phyloP scores from a whole-genome alignment of 2,329 filamentous ascomycete genomes.

The Beauveria sp. region DNA sequence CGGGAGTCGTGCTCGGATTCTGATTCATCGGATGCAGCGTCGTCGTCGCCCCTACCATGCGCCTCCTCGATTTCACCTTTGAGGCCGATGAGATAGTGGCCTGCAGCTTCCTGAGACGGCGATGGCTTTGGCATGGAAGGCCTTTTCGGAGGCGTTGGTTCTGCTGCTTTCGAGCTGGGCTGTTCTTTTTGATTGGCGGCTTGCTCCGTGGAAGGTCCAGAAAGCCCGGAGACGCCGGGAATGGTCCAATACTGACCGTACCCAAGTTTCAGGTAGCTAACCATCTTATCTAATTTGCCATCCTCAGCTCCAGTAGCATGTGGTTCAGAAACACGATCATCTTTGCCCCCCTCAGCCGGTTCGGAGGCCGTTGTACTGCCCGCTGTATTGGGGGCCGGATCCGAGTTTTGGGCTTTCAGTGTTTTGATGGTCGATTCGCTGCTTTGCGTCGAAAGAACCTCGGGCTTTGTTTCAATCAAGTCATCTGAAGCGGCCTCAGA shows the following conservation, averaged over 20 bases:
- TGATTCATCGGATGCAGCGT: slow-evolving; percentile 22
- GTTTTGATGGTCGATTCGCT: neutral
- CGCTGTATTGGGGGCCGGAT: neutral
- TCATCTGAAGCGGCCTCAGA: neutral
- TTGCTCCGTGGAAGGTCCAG: slow-evolving; percentile 1
- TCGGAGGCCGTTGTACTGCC: neutral
- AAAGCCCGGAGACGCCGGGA: slow-evolving; percentile 19
- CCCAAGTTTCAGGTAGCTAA: slow-evolving; percentile 58
- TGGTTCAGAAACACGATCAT: neutral
- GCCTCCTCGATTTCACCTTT: slow-evolving; percentile 53
- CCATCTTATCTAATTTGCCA: slow-evolving; percentile 45
- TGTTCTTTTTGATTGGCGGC: slow-evolving; percentile 13
- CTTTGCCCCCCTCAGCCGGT: neutral
- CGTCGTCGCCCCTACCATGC: slow-evolving; percentile 22
- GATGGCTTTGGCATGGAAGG: slow-evolving; percentile 11
- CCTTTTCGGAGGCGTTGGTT: slow-evolving; percentile 5
- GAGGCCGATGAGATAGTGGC: slow-evolving; percentile 60
- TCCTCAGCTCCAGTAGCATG: slow-evolving; percentile 20
- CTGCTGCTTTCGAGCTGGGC: slow-evolving; percentile 7
- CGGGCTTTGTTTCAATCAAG: neutral
- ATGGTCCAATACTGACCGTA: slow-evolving; percentile 61
- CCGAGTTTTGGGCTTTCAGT: neutral
- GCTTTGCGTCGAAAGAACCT: neutral
- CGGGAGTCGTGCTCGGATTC: slow-evolving; percentile 39
- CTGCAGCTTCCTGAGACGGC: slow-evolving; percentile 26